These are phyloP conservation scores for Diaporthe citriasiana DNA, from an alignment of 2,329 filamentous ascomycete species.

Conservation along the genomic window DNA sequence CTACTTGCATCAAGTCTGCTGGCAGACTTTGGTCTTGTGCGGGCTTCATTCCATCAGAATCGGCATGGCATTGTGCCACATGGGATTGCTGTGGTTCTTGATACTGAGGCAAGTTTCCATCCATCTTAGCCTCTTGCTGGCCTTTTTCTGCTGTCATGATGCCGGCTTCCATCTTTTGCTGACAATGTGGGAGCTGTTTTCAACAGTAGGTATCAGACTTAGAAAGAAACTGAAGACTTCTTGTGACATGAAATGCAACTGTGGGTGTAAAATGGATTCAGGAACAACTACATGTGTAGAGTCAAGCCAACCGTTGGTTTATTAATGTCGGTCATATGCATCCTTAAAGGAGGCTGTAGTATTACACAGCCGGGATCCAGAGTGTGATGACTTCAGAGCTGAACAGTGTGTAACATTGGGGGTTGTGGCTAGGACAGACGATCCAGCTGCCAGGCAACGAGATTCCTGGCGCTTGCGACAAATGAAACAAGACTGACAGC, in stretches of 20 bases:
- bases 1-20: slow-evolving; percentile 10
- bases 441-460: slow-evolving; percentile 8
- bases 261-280: not conserved
- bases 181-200: not conserved
- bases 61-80: not conserved
- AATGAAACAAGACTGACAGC: too few species aligned
- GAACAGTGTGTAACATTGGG: not conserved
- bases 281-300: not conserved
- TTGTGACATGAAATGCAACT: not conserved
- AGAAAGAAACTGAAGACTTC: not conserved
- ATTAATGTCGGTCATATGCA: not conserved
- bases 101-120: not conserved
- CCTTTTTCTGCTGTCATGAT: not conserved
- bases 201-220: not conserved
- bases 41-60: not conserved
- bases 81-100: not conserved
- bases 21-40: not conserved
- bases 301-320: not conserved
- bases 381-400: not conserved
- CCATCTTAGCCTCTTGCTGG: not conserved
- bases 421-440: not conserved
- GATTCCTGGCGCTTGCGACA: not conserved
- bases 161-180: not conserved
- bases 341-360: not conserved
- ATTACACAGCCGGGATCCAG: not conserved